phyloP scores from a whole-genome alignment of 2,329 filamentous ascomycete species.

The Cladosporium austrohemisphaericum region DNA sequence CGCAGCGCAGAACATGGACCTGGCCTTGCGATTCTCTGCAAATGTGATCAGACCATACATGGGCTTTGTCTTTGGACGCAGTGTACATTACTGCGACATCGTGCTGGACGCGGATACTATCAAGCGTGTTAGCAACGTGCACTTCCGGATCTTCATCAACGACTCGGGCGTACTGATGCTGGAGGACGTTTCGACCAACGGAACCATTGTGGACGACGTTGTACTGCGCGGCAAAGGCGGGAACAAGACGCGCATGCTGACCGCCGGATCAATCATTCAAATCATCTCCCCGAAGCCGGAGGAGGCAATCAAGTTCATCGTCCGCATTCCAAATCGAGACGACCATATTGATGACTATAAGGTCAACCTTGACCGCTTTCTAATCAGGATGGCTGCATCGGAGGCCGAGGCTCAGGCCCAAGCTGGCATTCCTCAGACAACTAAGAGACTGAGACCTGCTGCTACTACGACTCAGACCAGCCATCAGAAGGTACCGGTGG shows the following conservation, averaged over 20 bases:
- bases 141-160: conserved; percentile 92
- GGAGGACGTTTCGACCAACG: conserved; percentile 93
- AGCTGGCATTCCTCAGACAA: background rate
- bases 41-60: conserved; percentile 61
- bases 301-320: conserved; percentile 74
- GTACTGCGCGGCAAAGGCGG: conserved; percentile 56
- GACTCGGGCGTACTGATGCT: conserved; percentile 84
- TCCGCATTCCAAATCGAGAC: conserved; percentile 72
- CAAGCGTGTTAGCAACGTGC: conserved; percentile 83
- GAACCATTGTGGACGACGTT: conserved; percentile 76
- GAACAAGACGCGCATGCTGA: conserved; percentile 60
- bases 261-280: conserved; percentile 68
- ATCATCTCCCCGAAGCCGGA: conserved; percentile 54
- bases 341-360: conserved; percentile 55
- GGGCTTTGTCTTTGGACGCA: conserved; percentile 87
- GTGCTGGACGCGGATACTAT: conserved; percentile 62
- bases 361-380: conserved; percentile 4
- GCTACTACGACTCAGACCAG: background rate
- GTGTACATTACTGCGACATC: conserved; percentile 66
- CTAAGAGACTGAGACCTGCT: conserved; percentile 6
- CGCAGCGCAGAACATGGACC: conserved; percentile 47
- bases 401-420: conserved; percentile 7
- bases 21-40: conserved; percentile 78
- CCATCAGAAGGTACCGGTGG: conserved; percentile 15
- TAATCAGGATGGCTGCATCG: conserved; percentile 2